Evolutionary conservation across 2,329 filamentous ascomycete genomes (phyloP).

Genomic region (Aspergillus chevalieri): DNA sequence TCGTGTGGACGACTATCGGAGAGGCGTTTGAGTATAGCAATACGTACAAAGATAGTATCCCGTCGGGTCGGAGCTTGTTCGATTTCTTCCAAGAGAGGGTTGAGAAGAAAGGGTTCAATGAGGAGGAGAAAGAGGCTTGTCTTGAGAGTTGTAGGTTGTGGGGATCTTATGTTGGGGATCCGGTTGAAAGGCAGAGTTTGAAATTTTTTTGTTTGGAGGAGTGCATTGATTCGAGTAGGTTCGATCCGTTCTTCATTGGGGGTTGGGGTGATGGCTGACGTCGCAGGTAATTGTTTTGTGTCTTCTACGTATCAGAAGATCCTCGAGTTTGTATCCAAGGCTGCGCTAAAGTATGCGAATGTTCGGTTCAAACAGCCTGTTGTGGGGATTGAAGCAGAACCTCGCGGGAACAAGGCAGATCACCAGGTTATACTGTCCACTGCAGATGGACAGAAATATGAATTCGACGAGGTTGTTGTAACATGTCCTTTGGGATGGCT

Average conservation of each 20-base stretch:
- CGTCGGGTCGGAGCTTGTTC: slow-evolving; percentile 47
- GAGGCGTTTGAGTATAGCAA: slow-evolving; percentile 57
- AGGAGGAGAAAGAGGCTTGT: slow-evolving; percentile 43
- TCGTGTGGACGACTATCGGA: slow-evolving; percentile 55
- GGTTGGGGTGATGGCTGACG: not conserved
- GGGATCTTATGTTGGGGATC: slow-evolving; percentile 59
- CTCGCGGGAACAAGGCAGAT: slow-evolving; percentile 14
- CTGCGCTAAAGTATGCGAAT: slow-evolving; percentile 43
- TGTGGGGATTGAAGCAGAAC: slow-evolving; percentile 29
- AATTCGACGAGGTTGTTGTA: slow-evolving; percentile 49
- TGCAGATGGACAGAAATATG: slow-evolving; percentile 25
- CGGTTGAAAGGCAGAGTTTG: slow-evolving; percentile 54
- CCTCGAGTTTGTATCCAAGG: slow-evolving; percentile 46
- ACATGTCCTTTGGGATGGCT: slow-evolving; percentile 51
- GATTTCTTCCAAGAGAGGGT: slow-evolving; percentile 52
- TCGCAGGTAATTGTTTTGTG: slow-evolving; percentile 55
- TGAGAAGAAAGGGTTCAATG: slow-evolving; percentile 31
- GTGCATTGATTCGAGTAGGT: slow-evolving; percentile 54
- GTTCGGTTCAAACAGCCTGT: slow-evolving; percentile 45
- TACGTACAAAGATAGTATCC: slow-evolving; percentile 45
- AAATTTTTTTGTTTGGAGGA: slow-evolving; percentile 62
- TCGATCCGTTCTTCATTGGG: not conserved
- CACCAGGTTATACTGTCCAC: slow-evolving; percentile 43
- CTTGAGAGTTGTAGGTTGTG: slow-evolving; percentile 55
- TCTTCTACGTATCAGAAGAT: slow-evolving; percentile 56